These are phyloP conservation scores for Fraxinus baroniana DNA, from an alignment of 305 asterid genomes.

Conservation along the genomic window DNA sequence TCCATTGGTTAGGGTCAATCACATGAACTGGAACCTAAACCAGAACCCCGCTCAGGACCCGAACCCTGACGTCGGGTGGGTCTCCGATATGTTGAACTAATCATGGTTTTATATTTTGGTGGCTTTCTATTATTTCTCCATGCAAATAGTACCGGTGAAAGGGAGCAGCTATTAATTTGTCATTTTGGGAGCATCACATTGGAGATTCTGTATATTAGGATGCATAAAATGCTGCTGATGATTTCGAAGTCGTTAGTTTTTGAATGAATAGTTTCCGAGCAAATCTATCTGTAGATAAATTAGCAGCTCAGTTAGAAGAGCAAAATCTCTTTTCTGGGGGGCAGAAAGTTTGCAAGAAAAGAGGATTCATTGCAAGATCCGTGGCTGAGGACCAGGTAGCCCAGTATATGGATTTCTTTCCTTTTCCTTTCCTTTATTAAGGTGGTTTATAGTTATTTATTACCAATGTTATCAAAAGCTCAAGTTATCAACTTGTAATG, in stretches of 20 bases:
- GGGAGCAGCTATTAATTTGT: neutral
- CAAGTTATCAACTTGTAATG: neutral
- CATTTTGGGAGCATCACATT: neutral
- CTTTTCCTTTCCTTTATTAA: too few relatives aligned
- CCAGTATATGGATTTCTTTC: neutral
- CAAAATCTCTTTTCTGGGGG: neutral
- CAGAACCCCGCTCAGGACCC: neutral
- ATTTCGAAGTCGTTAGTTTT: neutral
- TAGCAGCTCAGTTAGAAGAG: neutral
- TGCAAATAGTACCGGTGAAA: neutral
- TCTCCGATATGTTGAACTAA: constrained; percentile 4
- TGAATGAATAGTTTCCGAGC: neutral
- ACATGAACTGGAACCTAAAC: neutral
- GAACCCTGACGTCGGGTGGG: constrained; percentile 16
- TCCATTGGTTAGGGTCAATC: constrained; percentile 32
- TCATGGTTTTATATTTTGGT: too few relatives aligned
- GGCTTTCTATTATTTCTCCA: neutral
- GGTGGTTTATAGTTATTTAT: neutral
- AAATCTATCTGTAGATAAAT: neutral
- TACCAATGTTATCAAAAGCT: neutral
- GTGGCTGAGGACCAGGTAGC: neutral
- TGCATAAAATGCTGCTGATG: too few relatives aligned
- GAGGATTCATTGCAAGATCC: neutral
- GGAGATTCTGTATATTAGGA: too few relatives aligned
- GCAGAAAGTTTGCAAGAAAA: neutral